Conservation (phyloP, 345 rosid species). For the Balakata baccata region DNA sequence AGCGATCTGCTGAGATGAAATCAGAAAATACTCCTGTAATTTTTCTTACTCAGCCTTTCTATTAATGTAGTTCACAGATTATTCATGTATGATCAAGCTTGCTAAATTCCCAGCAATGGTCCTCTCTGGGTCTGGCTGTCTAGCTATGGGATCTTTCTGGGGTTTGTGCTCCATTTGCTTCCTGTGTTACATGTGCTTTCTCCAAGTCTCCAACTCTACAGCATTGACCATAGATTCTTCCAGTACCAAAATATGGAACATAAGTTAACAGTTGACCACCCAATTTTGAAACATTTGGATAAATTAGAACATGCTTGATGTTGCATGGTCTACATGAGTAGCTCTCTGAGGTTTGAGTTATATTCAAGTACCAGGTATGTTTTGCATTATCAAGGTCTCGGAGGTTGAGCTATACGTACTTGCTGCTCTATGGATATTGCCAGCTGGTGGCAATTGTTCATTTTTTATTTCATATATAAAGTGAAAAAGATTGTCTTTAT, state of each 20-base stretch:
- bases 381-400: background rate
- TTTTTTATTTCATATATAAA: constrained; percentile 3
- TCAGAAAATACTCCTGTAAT: constrained; percentile 52
- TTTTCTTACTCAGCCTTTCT: constrained; percentile 2
- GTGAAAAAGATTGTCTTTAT: background rate
- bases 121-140: background rate
- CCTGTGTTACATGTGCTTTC: constrained; percentile 4
- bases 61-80: background rate
- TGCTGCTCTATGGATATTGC: constrained; percentile 1
- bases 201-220: background rate
- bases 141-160: constrained; percentile 1
- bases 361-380: no score
- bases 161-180: background rate
- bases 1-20: constrained; percentile 43
- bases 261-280: background rate
- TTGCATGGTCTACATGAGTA: background rate
- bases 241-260: background rate
- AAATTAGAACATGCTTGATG: background rate
- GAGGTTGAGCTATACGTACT: background rate
- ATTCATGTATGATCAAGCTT: constrained; percentile 3
- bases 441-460: constrained; percentile 1
- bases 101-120: background rate
- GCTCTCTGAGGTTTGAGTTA: background rate
- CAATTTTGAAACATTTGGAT: background rate
- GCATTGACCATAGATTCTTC: background rate